Evolutionary conservation across 106 monocot genomes (phyloP).

Genomic region (Dendrobium huoshanense): DNA sequence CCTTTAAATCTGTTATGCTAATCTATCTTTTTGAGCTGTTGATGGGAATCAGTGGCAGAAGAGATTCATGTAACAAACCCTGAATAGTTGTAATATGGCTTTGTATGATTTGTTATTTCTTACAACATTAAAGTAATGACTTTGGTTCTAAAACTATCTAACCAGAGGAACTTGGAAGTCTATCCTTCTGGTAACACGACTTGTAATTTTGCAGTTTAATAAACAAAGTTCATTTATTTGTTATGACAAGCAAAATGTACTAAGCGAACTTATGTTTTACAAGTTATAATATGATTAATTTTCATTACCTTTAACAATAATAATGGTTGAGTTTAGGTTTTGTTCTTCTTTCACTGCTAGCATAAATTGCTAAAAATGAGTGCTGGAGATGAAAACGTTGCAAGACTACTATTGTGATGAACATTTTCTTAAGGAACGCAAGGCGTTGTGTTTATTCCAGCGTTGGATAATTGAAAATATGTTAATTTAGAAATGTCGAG

Average conservation of each 20-base stretch:
- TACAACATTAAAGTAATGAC: not conserved
- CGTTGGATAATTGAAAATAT: no score
- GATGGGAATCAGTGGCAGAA: not conserved
- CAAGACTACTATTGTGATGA: not conserved
- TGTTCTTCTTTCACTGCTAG: not conserved
- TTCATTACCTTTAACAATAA: not conserved
- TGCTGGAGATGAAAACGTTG: not conserved
- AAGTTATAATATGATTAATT: not conserved
- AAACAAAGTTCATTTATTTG: not conserved
- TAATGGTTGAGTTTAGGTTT: not conserved
- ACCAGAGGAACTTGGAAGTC: not conserved
- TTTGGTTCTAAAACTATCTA: not conserved
- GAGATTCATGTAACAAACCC: not conserved
- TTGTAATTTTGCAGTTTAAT: not conserved
- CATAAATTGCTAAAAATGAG: not conserved
- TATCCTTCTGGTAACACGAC: not conserved
- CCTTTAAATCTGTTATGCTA: slow-evolving; percentile 6
- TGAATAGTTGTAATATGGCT: not conserved
- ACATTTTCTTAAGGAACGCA: not conserved
- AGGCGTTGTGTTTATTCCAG: no score
- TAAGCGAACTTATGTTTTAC: not conserved
- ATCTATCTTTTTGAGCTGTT: not conserved
- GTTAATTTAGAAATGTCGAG: no score
- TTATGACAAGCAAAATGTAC: not conserved
- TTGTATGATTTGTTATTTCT: not conserved